Conservation (phyloP, 495 filamentous ascomycete genomes). For the Neurospora tetraspora region DNA sequence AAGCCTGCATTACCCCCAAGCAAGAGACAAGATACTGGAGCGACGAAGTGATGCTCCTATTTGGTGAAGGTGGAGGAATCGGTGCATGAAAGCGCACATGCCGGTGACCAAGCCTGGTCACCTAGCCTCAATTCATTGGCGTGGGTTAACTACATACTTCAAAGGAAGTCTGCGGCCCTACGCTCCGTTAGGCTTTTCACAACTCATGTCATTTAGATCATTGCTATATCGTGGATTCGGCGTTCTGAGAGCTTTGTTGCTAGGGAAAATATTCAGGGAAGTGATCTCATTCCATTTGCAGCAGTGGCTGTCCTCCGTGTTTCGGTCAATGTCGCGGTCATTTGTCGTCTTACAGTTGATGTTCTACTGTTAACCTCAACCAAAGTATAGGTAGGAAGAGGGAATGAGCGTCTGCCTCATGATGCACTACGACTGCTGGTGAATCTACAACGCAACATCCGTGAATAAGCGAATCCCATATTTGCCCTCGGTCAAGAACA, state of each 20-base stretch:
- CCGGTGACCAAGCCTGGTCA: background rate
- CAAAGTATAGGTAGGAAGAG: background rate
- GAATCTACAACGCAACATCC: background rate
- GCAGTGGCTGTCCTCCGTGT: background rate
- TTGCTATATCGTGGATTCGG: background rate
- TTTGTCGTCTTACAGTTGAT: background rate
- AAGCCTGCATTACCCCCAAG: conserved; percentile 52
- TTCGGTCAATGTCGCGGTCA: background rate
- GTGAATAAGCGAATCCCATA: background rate
- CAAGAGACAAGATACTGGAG: conserved; percentile 49
- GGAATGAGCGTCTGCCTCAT: background rate
- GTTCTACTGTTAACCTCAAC: background rate
- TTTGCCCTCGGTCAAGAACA: background rate
- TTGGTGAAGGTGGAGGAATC: background rate
- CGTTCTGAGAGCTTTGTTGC: background rate
- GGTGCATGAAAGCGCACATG: background rate
- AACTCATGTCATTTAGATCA: background rate
- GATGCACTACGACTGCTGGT: background rate
- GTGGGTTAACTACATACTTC: background rate
- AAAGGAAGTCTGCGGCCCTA: background rate
- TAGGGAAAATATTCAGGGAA: background rate
- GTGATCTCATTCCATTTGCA: background rate
- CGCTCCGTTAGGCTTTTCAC: background rate
- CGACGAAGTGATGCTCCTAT: conserved; percentile 25
- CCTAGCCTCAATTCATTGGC: background rate